phyloP scores from a whole-genome alignment of 805 yeast genomes.

The Starmerella riodocensis region DNA sequence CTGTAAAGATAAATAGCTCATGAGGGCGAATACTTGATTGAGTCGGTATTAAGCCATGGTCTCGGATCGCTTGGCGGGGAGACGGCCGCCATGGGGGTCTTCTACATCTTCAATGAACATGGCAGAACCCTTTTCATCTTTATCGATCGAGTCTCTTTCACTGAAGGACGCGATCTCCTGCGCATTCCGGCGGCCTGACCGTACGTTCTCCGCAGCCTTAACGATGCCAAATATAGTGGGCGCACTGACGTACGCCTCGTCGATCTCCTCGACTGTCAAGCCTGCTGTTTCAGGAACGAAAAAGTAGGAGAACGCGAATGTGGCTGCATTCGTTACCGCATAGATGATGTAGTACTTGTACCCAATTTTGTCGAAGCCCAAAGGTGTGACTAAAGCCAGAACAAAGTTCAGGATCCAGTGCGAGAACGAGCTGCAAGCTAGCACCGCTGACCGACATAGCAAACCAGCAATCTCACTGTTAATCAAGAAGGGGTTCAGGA shows the following conservation, averaged over 20 bases:
- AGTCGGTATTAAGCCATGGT: too few relatives aligned
- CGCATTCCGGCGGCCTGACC: too few relatives aligned
- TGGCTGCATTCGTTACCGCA: conserved; percentile 37
- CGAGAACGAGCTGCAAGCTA: conserved; percentile 39
- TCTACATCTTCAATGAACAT: too few relatives aligned
- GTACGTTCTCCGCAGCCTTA: background rate
- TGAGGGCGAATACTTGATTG: too few relatives aligned
- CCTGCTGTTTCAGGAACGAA: conserved; percentile 52
- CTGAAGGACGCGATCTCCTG: too few relatives aligned
- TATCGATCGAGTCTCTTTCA: too few relatives aligned
- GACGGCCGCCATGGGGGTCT: too few relatives aligned
- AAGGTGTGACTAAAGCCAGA: conserved; percentile 44
- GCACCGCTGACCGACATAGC: conserved; percentile 37
- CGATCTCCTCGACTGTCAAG: conserved; percentile 44
- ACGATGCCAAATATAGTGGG: conserved; percentile 12
- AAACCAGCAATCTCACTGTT: conserved; percentile 46
- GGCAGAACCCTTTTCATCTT: too few relatives aligned
- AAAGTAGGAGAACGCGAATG: conserved; percentile 33
- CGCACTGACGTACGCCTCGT: conserved; percentile 23
- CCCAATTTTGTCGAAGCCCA: conserved; percentile 36
- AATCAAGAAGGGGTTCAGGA: conserved; percentile 29
- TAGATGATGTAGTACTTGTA: conserved; percentile 48
- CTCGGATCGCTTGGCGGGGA: too few relatives aligned
- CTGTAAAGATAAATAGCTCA: too few relatives aligned
- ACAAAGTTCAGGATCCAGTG: conserved; percentile 48